Base-by-base conservation (phyloP, 495 filamentous ascomycete species). In the Aspergillus incahuasiensis region DNA sequence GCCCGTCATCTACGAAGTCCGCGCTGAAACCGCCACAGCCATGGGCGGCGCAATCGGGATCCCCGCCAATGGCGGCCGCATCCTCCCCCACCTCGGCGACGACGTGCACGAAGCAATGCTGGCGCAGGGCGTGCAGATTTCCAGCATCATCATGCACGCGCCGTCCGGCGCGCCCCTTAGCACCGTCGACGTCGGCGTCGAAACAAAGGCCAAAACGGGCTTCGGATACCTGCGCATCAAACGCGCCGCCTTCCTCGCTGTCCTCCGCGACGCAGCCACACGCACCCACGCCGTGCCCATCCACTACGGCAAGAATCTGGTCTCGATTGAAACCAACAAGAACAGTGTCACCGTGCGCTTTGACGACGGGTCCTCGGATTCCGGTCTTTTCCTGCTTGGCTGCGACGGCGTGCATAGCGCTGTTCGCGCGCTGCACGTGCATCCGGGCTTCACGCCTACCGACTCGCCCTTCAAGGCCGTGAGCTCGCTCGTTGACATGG, bases 401-500 rank as follows among this genome's bases (percentile, higher is more conserved):
- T 79, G 80, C 15, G 82, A 86, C 68, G 84, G 83, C 0, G 79
- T 84, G 15, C 77, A 77, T 35, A 74, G 78, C 16, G 68, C 63
- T 5, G 69, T 71, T 1, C 65, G 70, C 5, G 54, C 63, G 7
- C 13, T 48, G 1, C 61, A 71, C 24, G 63, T 69, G 20, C 67
- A 68, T 52, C 63, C 65, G 34, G 59, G 51, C n/a, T 40, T 63
- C 45, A 56, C 52, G 52, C 63, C 56, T 30, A 69, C 69, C 44
- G 68, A 70, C 34, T 64, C 63, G 28, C 68, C 72, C 34, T 57
- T 76, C 41, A 56, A 49, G 0, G 38, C 68, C n/a, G 52, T 59
- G 0, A 21, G 43, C 1, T 56, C 58, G 7, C 35, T 56, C 0
- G 42, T 50, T 13, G 46, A 46, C 4, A 47, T 63, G 2, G 54